phyloP scores from a whole-genome alignment of 2,329 filamentous ascomycete species.

The Zasmidium angulare region DNA sequence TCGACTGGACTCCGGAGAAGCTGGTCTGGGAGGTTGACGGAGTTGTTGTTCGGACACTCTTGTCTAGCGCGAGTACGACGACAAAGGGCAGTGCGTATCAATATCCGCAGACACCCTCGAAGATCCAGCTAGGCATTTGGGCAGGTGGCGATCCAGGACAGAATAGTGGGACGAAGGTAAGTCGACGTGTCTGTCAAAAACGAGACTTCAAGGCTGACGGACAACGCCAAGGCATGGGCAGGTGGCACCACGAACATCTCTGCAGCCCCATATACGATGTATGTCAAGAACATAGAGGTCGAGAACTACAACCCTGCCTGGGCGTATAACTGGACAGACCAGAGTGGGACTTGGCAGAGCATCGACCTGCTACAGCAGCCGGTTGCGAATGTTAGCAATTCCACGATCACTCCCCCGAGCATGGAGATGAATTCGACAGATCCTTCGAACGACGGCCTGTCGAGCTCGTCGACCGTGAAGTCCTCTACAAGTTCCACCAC shows the following conservation, averaged over 20 bases:
- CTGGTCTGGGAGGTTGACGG: constrained; percentile 65
- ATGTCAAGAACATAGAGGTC: constrained; percentile 3
- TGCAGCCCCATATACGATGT: constrained; percentile 8
- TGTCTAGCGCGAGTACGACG: not conserved
- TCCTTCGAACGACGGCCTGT: not conserved
- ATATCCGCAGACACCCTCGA: constrained; percentile 17
- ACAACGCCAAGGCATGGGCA: not conserved
- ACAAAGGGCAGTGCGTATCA: constrained; percentile 5
- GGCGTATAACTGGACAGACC: constrained; percentile 9
- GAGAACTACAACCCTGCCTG: constrained; percentile 3
- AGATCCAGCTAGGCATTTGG: constrained; percentile 12
- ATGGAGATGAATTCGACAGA: not conserved
- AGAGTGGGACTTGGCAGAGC: constrained; percentile 4
- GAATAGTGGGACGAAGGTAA: constrained; percentile 1
- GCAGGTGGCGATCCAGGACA: constrained; percentile 3
- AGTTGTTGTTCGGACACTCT: constrained; percentile 46
- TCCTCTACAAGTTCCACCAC: not conserved
- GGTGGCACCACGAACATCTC: constrained; percentile 1
- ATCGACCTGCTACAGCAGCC: constrained; percentile 3
- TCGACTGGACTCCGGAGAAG: constrained; percentile 64
- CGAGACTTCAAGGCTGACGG: too few relatives aligned
- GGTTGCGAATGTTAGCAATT: not conserved
- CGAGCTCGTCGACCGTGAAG: not conserved
- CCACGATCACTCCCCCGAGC: not conserved
- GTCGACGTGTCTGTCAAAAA: too few relatives aligned